These are phyloP conservation scores for Pelargonium cotyledonis DNA, from an alignment of 441 rosid species.

Conservation along the genomic window DNA sequence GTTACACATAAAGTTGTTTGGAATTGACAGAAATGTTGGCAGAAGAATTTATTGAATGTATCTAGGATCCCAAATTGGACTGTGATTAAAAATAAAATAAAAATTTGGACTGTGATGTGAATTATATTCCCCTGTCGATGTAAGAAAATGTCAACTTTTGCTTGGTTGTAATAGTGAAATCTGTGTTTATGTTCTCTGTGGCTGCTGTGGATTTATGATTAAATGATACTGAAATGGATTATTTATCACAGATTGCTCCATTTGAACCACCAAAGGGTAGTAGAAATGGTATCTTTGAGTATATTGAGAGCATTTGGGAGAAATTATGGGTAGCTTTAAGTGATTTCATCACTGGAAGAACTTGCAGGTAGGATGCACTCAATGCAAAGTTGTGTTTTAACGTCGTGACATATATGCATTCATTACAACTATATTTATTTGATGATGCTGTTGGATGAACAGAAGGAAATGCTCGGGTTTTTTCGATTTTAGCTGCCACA, in stretches of 20 bases:
- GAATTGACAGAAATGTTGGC: too few relatives aligned
- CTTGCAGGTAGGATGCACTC: conserved; percentile 49
- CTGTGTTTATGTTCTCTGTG: not conserved
- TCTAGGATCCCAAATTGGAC: too few relatives aligned
- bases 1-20: too few relatives aligned
- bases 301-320: conserved; percentile 46
- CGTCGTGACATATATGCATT: not conserved
- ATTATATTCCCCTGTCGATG: too few relatives aligned
- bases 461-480: conserved; percentile 71
- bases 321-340: conserved; percentile 60
- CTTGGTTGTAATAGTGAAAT: too few relatives aligned
- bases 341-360: conserved; percentile 68
- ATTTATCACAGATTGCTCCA: conserved; percentile 51
- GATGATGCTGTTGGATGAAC: conserved; percentile 18
- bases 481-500: conserved; percentile 85
- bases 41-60: too few relatives aligned
- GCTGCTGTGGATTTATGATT: not conserved
- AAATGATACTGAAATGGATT: conserved; percentile 9
- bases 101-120: too few relatives aligned
- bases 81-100: too few relatives aligned
- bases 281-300: conserved; percentile 59
- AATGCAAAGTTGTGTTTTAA: not conserved
- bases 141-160: too few relatives aligned
- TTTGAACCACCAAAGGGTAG: conserved; percentile 54
- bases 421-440: not conserved